Percentiles rank a stretch among this genome's conserved stretches.
Evolutionary conservation across 345 rosid species (phyloP).

Genomic region (Ailanthus altissimus): DNA sequence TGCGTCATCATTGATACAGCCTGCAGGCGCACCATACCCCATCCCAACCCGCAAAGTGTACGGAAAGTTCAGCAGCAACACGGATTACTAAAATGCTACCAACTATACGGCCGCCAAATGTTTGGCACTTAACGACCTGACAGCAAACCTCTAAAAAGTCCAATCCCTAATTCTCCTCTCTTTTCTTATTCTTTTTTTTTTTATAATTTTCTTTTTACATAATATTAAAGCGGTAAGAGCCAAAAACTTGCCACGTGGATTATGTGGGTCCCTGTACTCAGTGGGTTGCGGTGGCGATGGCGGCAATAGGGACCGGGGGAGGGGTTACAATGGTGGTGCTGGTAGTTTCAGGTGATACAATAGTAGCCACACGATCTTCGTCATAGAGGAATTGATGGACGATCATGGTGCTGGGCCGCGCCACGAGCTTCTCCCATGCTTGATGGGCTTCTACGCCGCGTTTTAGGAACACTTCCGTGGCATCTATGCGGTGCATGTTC

Average conservation of each 20-base stretch:
- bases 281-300: conserved; percentile 48
- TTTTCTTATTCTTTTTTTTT: not conserved
- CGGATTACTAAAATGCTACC: conserved; percentile 18
- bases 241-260: conserved; percentile 32
- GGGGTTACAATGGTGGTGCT: conserved; percentile 33
- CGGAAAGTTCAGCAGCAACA: conserved; percentile 17
- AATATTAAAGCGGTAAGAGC: not conserved
- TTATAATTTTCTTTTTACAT: not conserved
- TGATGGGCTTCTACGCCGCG: conserved; percentile 57
- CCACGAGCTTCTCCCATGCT: conserved; percentile 67
- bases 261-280: conserved; percentile 7
- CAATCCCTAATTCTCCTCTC: not conserved
- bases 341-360: conserved; percentile 33
- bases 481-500: conserved; percentile 78
- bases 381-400: conserved; percentile 51
- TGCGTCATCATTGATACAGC: conserved; percentile 10
- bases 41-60: not conserved
- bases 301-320: conserved; percentile 33
- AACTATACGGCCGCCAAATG: conserved; percentile 34
- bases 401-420: conserved; percentile 50
- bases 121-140: conserved; percentile 11
- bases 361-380: conserved; percentile 33
- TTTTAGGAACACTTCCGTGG: conserved; percentile 63
- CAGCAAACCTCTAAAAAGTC: not conserved
- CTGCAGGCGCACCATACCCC: conserved; percentile 23